A percentile compares a stretch with the other conserved stretches of the same genome.
Evolutionary conservation across 2,329 filamentous ascomycete species (phyloP).

Genomic region (Sarocladium strictum): DNA sequence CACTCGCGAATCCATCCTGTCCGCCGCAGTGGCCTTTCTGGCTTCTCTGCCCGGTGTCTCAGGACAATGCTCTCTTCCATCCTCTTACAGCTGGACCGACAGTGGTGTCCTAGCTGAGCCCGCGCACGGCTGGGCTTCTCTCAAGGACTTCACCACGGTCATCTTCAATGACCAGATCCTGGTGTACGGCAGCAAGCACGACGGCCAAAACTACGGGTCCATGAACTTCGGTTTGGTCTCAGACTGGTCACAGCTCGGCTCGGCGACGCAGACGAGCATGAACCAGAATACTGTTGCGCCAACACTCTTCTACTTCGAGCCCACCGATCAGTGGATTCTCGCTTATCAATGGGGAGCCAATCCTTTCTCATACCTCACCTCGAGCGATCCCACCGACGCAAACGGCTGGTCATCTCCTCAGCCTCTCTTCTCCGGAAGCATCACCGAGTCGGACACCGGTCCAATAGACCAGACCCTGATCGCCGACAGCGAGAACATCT

Average conservation of each 20-base stretch:
- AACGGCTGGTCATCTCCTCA: constrained; percentile 51
- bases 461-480: constrained; percentile 60
- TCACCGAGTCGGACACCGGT: constrained; percentile 44
- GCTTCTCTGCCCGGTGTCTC: constrained; percentile 1
- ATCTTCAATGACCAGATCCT: constrained; percentile 52
- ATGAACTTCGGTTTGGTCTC: constrained; percentile 51
- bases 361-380: constrained; percentile 55
- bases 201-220: constrained; percentile 45
- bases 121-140: constrained; percentile 45
- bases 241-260: constrained; percentile 45
- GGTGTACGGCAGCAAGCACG: constrained; percentile 50
- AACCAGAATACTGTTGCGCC: constrained; percentile 45
- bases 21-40: not conserved
- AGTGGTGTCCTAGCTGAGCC: constrained; percentile 44
- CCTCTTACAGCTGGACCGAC: constrained; percentile 50
- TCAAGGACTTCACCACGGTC: constrained; percentile 58
- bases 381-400: constrained; percentile 48
- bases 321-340: constrained; percentile 58
- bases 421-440: constrained; percentile 50
- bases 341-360: constrained; percentile 59
- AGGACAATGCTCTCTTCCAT: constrained; percentile 43
- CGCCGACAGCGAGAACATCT: constrained; percentile 55
- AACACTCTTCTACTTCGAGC: constrained; percentile 56
- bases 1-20: not conserved
- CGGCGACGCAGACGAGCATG: constrained; percentile 48